Conservation (phyloP, 1,139 yeast genomes). For the Blastobotrys petasosporus region DNA sequence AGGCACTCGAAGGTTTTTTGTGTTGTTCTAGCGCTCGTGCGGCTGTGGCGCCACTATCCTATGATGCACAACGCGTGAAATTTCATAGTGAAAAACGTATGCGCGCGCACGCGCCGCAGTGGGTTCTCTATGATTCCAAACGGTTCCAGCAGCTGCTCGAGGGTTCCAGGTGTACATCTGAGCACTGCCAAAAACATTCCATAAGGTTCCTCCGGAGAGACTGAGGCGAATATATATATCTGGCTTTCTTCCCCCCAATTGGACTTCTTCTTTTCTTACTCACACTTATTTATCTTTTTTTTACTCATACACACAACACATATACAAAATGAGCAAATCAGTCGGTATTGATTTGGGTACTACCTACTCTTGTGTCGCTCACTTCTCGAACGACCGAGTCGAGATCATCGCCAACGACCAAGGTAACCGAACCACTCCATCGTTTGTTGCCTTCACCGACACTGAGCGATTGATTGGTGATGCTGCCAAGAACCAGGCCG, state of each 20-base stretch:
- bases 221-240: neutral
- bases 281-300: neutral
- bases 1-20: too few species aligned
- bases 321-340: constrained; percentile 29
- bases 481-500: constrained; percentile 98
- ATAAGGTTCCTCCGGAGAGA: constrained; percentile 1
- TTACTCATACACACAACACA: neutral
- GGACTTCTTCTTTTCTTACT: neutral
- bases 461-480: constrained; percentile 97
- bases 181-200: constrained; percentile 2
- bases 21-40: too few species aligned
- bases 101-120: too few species aligned
- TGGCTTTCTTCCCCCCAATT: neutral
- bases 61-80: too few species aligned
- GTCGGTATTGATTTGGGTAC: constrained; percentile 92
- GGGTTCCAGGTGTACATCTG: too few species aligned
- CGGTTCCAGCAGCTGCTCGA: too few species aligned
- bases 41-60: too few species aligned
- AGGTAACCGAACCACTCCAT: constrained; percentile 98
- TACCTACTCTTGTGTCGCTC: constrained; percentile 97
- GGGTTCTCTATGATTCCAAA: too few species aligned
- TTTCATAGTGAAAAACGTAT: too few species aligned
- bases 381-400: constrained; percentile 84
- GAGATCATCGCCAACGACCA: constrained; percentile 97
- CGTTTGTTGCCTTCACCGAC: constrained; percentile 93